A percentile compares a stretch with the other conserved stretches of the same genome.
These are phyloP conservation scores for Ormosia semicastrata DNA, from an alignment of 306 rosid species.

Conservation along the genomic window DNA sequence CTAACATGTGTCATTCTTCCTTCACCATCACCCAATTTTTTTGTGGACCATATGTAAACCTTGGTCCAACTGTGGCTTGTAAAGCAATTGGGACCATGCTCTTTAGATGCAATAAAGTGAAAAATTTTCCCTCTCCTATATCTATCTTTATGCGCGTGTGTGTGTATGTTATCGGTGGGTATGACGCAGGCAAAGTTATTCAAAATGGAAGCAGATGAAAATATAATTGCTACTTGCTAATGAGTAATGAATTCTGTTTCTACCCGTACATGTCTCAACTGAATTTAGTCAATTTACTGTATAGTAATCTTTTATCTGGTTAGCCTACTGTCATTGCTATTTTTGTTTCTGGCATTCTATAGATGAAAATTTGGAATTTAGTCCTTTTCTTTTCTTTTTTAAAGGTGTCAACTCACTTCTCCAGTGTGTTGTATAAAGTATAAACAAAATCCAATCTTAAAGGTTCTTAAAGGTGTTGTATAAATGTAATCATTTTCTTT, in stretches of 20 bases:
- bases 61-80: conserved; percentile 35
- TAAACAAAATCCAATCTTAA: too few species aligned
- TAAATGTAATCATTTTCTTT: not conserved
- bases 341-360: too few species aligned
- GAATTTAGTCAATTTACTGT: not conserved
- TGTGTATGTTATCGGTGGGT: not conserved
- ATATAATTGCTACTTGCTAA: not conserved
- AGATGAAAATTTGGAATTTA: too few species aligned
- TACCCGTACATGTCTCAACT: not conserved
- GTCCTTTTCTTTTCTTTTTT: too few species aligned
- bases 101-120: conserved; percentile 25
- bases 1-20: conserved; percentile 30
- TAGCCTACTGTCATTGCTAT: not conserved
- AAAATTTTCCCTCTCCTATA: not conserved
- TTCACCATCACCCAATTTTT: conserved; percentile 27
- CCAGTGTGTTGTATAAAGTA: not conserved
- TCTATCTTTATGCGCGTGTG: not conserved
- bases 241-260: not conserved
- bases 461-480: not conserved
- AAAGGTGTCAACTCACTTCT: not conserved
- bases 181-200: not conserved
- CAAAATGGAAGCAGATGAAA: not conserved
- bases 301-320: not conserved
- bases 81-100: not conserved
- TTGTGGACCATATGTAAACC: conserved; percentile 23